Evolutionary conservation across 2,329 filamentous ascomycete species (phyloP).

Genomic region (Teratosphaeria viscida): DNA sequence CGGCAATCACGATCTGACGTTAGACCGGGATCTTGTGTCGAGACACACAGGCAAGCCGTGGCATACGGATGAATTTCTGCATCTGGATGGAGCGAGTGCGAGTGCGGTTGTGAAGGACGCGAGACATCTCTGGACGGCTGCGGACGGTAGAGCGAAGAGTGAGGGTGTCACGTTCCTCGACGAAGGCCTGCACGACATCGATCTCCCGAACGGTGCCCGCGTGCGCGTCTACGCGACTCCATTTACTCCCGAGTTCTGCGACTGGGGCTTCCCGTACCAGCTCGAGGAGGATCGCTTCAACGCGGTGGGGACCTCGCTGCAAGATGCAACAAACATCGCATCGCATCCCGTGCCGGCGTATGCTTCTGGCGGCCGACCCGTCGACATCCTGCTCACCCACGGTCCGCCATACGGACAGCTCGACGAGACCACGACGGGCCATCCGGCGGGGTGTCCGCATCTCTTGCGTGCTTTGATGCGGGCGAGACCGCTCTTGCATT

Average conservation of each 20-base stretch:
- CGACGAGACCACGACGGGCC: conserved; percentile 31
- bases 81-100: conserved; percentile 2
- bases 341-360: conserved; percentile 27
- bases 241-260: conserved; percentile 47
- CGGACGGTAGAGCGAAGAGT: conserved; percentile 23
- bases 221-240: conserved; percentile 45
- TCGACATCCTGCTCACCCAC: conserved; percentile 53
- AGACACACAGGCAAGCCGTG: conserved; percentile 3
- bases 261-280: conserved; percentile 43
- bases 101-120: conserved; percentile 8
- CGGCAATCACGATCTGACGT: conserved; percentile 51
- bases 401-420: conserved; percentile 45
- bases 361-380: conserved; percentile 24
- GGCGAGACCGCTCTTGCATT: conserved; percentile 45
- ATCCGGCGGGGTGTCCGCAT: conserved; percentile 44
- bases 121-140: conserved; percentile 11
- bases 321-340: conserved; percentile 23
- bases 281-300: conserved; percentile 45
- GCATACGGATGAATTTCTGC: background rate
- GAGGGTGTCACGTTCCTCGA: conserved; percentile 46
- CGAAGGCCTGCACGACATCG: conserved; percentile 41
- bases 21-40: conserved; percentile 32
- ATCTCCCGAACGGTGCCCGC: conserved; percentile 37
- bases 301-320: conserved; percentile 17
- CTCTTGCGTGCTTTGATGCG: conserved; percentile 42